Evolutionary conservation across 2,329 filamentous ascomycete genomes (phyloP).

Genomic region (Fusarium sp.): DNA sequence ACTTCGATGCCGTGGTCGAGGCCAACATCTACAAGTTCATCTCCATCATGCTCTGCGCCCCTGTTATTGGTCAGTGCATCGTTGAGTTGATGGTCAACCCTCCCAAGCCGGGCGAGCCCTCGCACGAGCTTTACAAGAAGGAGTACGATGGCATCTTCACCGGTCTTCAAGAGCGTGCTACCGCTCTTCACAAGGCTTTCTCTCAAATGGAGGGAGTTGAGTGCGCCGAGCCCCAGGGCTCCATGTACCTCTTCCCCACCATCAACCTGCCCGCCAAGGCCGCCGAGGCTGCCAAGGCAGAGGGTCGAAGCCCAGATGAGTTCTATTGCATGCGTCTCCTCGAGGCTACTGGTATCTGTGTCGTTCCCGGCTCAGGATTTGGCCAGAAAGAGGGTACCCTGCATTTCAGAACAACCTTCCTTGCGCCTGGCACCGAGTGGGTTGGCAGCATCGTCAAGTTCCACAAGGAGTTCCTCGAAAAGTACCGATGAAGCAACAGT

Average conservation of each 20-base stretch:
- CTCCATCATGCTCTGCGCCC: slow-evolving; percentile 94
- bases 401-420: slow-evolving; percentile 96
- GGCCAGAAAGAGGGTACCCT: slow-evolving; percentile 91
- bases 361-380: slow-evolving; percentile 92
- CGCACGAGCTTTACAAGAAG: slow-evolving; percentile 81
- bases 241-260: slow-evolving; percentile 99
- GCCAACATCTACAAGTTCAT: slow-evolving; percentile 99
- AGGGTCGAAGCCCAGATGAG: slow-evolving; percentile 83
- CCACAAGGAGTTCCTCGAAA: slow-evolving; percentile 88
- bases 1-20: slow-evolving; percentile 85
- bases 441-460: slow-evolving; percentile 87
- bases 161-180: slow-evolving; percentile 80
- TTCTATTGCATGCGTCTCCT: slow-evolving; percentile 93
- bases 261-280: slow-evolving; percentile 83
- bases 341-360: slow-evolving; percentile 92
- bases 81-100: slow-evolving; percentile 99
- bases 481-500: slow-evolving; percentile 65
- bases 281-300: slow-evolving; percentile 75
- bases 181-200: slow-evolving; percentile 89
- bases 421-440: slow-evolving; percentile 97
- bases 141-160: slow-evolving; percentile 87
- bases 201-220: slow-evolving; percentile 94
- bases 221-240: slow-evolving; percentile 88
- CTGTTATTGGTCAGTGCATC: slow-evolving; percentile 94
- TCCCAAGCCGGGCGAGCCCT: slow-evolving; percentile 82